phyloP scores from a whole-genome alignment of 148 eudicot species.

The Oxyria digyna region DNA sequence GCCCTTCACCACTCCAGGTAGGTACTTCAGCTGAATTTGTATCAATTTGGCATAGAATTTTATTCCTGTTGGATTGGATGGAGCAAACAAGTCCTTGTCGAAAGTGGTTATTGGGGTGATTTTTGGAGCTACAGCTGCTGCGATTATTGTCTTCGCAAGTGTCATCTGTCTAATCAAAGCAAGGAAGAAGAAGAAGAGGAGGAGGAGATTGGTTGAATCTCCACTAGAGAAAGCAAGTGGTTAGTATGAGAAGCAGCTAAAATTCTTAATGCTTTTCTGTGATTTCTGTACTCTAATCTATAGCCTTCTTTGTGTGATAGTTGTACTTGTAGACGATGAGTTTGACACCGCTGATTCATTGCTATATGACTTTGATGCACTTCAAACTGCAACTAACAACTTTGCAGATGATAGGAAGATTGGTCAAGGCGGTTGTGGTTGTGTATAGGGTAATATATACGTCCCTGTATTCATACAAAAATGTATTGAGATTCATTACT shows the following conservation, averaged over 20 bases:
- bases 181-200: background rate
- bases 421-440: constrained; percentile 62
- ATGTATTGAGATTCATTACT: too few species aligned
- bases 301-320: background rate
- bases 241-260: background rate
- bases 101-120: background rate
- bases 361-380: constrained; percentile 48
- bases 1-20: too few species aligned
- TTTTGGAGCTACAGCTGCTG: background rate
- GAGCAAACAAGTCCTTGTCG: background rate
- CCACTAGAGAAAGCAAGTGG: background rate
- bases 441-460: too few species aligned
- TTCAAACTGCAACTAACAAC: too few species aligned
- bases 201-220: background rate
- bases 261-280: background rate
- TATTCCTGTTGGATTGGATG: background rate
- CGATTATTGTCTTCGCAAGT: background rate
- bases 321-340: constrained; percentile 8
- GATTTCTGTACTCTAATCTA: background rate
- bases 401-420: too few species aligned
- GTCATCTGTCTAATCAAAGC: background rate
- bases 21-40: too few species aligned
- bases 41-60: background rate
- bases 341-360: constrained; percentile 27
- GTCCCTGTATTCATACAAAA: too few species aligned